Evolutionary conservation across 352 stramenopile genomes (phyloP), one percentile per base, ranked within the genome.

Genomic region (Pythium sp.): DNA sequence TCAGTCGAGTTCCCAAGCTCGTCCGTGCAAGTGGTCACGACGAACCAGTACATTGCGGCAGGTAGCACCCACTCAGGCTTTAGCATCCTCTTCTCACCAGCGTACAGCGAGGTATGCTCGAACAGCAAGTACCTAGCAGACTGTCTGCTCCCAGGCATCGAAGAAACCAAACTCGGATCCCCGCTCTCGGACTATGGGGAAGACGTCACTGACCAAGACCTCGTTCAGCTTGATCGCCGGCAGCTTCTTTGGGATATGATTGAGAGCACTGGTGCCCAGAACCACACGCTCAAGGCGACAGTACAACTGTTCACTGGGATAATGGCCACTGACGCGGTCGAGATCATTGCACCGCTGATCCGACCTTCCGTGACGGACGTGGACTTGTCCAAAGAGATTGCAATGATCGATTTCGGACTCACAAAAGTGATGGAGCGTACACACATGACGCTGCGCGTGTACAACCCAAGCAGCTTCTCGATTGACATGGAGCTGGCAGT

Each of bases 401-500:
- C 36, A 30, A 12, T 38, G 15, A 26, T 15, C 30, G 54, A 71
- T 5, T 89, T 91, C 59, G 41, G 58, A 2, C 22, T 87, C 15
- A 86, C 81, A 8, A 76, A 89, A 36, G 32, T 85, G 43, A 51
- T 78, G 20, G 53, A 77, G n/a, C 26, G 67, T 2, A 70, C 49
- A 26, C 20, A 73, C 1, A 34, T 70, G 22, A 79, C 72, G 12
- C 63, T 91, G 30, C 65, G 66, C 2, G 73, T 89, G 24, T 64
- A 32, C 11, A 91, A 91, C 47, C 83, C 83, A 53, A 82, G 74
- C 43, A 82, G 86, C 55, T 68, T 75, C 0, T 67, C 77, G 0
- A 71, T 90, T 20, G 62, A 80, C 9, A 78, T 89, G 71, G 81
- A 91, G 38, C 65, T 91, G 32, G 64, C 80, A 0, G 72, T 81